These are phyloP conservation scores for Malus sieversii DNA, from an alignment of 306 rosid genomes.

Conservation along the genomic window DNA sequence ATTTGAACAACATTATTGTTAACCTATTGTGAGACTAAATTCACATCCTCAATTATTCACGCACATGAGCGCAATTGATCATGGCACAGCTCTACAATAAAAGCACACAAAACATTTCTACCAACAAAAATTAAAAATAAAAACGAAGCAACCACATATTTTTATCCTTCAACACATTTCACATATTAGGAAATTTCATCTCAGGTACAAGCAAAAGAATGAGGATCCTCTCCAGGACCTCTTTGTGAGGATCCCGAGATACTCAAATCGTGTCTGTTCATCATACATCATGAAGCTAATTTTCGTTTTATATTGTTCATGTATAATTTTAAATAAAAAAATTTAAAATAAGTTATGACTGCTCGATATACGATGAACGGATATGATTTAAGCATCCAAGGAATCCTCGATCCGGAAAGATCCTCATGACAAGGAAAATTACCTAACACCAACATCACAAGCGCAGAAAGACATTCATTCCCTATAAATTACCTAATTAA, in stretches of 20 bases:
- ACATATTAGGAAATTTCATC: neutral
- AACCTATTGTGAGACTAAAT: accelerated
- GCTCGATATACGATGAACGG: no score
- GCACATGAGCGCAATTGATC: neutral
- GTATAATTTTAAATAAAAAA: no score
- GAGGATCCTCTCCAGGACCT: no score
- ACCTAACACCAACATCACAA: neutral
- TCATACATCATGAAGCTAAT: accelerated
- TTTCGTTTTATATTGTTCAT: accelerated
- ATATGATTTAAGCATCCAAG: no score
- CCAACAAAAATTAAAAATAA: neutral
- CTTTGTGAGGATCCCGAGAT: no score
- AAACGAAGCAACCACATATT: neutral
- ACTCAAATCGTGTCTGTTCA: no score
- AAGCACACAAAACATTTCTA: neutral
- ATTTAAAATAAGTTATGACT: no score
- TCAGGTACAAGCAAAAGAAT: neutral
- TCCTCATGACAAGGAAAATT: no score
- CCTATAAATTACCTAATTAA: neutral
- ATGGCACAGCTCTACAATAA: neutral
- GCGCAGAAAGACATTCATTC: neutral
- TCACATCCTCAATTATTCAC: neutral
- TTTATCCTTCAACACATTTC: neutral
- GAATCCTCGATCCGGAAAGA: no score
- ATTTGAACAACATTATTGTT: no score